Percentiles rank a stretch among this genome's conserved stretches.
Conservation (phyloP, 176 grass and related monocot genomes). For the Melocanna baccifera region DNA sequence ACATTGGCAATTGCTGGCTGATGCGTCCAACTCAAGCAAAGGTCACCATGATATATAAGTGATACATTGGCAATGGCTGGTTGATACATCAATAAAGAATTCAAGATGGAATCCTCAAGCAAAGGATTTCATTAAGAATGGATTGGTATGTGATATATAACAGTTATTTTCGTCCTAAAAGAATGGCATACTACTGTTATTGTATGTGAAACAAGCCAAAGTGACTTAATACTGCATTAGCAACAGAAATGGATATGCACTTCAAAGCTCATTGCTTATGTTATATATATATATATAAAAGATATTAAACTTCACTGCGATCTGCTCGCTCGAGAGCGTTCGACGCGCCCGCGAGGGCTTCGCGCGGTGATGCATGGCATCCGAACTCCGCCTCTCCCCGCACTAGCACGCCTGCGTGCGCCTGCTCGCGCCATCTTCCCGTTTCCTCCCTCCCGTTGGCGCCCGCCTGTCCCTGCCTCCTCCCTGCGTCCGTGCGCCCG, state of each 20-base stretch:
- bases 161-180: background rate
- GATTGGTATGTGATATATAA: background rate
- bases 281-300: slow-evolving; percentile 7
- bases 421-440: too few species aligned
- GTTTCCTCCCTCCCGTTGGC: too few species aligned
- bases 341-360: too few species aligned
- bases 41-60: background rate
- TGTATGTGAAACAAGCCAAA: background rate
- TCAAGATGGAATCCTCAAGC: background rate
- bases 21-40: background rate
- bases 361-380: too few species aligned
- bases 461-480: too few species aligned
- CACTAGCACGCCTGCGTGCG: too few species aligned
- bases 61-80: background rate
- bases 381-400: too few species aligned
- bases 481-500: too few species aligned
- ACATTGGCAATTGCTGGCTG: background rate
- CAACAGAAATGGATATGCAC: background rate
- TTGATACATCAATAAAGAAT: background rate
- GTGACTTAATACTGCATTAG: background rate
- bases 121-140: background rate
- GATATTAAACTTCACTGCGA: too few species aligned
- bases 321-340: too few species aligned
- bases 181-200: background rate
- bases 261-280: background rate